These are phyloP conservation scores for Avena eriantha DNA, from an alignment of 176 grass and related monocot species.

Conservation along the genomic window DNA sequence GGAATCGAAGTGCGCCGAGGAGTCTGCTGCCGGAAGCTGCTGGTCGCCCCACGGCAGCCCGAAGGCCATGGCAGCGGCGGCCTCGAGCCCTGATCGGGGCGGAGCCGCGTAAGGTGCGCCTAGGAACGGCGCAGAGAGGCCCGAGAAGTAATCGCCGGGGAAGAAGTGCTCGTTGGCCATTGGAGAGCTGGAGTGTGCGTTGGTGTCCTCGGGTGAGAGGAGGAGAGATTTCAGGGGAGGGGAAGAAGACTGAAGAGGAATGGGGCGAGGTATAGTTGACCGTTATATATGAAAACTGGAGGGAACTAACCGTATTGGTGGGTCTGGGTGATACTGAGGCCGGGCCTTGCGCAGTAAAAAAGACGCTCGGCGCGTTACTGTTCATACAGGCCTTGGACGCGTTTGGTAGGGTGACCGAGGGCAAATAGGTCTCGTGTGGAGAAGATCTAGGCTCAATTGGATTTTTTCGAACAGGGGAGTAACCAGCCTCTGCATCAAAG, in stretches of 20 bases:
- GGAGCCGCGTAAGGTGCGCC: not conserved
- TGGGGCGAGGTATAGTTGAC: conserved; percentile 43
- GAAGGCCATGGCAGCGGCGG: conserved; percentile 5
- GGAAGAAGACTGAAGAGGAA: too few species aligned
- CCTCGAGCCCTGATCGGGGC: conserved; percentile 5
- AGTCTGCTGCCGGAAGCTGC: conserved; percentile 8
- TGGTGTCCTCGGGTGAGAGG: not conserved
- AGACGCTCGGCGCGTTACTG: not conserved
- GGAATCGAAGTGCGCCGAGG: conserved; percentile 61
- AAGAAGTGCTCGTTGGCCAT: conserved; percentile 60
- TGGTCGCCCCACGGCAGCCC: not conserved
- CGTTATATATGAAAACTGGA: conserved; percentile 51
- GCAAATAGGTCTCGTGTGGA: too few species aligned
- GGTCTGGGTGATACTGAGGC: not conserved
- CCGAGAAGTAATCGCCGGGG: not conserved
- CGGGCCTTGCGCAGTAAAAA: not conserved
- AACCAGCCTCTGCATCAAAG: too few species aligned
- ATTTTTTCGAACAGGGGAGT: too few species aligned
- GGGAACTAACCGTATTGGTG: conserved; percentile 36
- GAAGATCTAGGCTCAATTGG: too few species aligned
- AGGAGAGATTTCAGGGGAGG: not conserved
- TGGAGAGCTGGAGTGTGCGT: not conserved
- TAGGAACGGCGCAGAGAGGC: conserved; percentile 8
- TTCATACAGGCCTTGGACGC: too few species aligned
- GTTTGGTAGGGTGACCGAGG: too few species aligned